Evolutionary conservation across 768 basidiomycete genomes (phyloP), one percentile per base, ranked within the genome.

Genomic region (Heimioporus sp.): DNA sequence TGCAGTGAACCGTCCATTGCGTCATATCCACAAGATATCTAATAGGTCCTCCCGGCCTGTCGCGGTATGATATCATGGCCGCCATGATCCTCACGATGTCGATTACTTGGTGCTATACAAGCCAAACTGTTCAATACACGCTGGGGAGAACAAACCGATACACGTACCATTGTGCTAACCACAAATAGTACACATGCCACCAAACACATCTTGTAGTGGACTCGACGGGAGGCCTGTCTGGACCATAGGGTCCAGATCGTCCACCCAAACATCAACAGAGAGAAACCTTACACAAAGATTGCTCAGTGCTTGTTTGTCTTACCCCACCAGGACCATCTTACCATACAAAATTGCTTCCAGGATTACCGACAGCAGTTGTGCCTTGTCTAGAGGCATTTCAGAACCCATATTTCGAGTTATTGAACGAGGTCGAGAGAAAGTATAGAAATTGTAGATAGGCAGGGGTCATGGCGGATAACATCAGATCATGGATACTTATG

Each of bases 201-300:
- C 1, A 45, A 28, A 6, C 65, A 3, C 63, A 66, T 63, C 19
- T 45, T 46, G 4, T 15, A 30, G 43, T 65, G 58, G 9, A 64
- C 28, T 28, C 45, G 40, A 2, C 32, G 8, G 10, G 35, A 44
- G 30, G 31, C 36, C n/a, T 43, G 56, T 13, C 52, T 51, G n/a
- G 38, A 43, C 8, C 59, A 21, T 8, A 68, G 46, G 4, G 58
- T 51, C 58, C 60, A 67, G 3, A 69, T 45, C 0, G 68, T 68
- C 10, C 55, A 57, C 10, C 62, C 58, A 47, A 67, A 70, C 69
- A 70, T 67, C 15, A 68, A 41, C 9, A 68, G 7, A 2, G 66
- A 70, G 52, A 69, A 69, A 4, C 68, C 69, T 70, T 52, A 10
- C 4, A 1, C 3, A 16, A 31, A 3, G 3, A 28, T 2, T 20